A percentile compares a stretch with the other conserved stretches of the same genome.
Conservation (phyloP, 2,329 filamentous ascomycete genomes). For the Colletotrichum viniferum region DNA sequence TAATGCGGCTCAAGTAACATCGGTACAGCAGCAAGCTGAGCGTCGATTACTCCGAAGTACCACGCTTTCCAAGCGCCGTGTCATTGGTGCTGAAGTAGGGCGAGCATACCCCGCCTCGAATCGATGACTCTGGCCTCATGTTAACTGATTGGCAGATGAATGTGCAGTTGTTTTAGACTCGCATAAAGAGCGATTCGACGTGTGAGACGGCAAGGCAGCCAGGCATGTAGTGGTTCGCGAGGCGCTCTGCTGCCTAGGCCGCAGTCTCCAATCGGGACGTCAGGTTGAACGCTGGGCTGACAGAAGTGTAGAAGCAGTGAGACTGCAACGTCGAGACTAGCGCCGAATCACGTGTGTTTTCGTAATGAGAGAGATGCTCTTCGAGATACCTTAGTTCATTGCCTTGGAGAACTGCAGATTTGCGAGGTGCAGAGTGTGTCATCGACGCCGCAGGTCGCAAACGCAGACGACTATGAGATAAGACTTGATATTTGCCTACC, state of each 20-base stretch:
- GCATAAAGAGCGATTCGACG: neutral
- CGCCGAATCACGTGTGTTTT: neutral
- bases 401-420: neutral
- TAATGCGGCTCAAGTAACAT: neutral
- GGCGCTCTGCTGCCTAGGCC: conserved; percentile 4
- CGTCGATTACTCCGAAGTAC: neutral
- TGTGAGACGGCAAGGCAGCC: conserved; percentile 8
- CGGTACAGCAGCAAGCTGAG: neutral
- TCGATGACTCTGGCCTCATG: neutral
- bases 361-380: neutral
- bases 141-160: neutral
- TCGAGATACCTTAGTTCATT: neutral
- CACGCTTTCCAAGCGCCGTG: neutral
- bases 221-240: neutral
- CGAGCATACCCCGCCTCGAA: neutral
- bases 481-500: neutral
- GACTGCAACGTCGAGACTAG: neutral
- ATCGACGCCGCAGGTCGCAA: neutral
- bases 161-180: neutral
- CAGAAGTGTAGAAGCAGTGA: neutral
- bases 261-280: neutral
- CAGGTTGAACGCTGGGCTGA: neutral
- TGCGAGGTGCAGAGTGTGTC: neutral
- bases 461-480: neutral
- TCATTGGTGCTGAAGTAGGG: neutral